Conservation (phyloP, 2,329 filamentous ascomycete species). For the Botrytis sinoallii region DNA sequence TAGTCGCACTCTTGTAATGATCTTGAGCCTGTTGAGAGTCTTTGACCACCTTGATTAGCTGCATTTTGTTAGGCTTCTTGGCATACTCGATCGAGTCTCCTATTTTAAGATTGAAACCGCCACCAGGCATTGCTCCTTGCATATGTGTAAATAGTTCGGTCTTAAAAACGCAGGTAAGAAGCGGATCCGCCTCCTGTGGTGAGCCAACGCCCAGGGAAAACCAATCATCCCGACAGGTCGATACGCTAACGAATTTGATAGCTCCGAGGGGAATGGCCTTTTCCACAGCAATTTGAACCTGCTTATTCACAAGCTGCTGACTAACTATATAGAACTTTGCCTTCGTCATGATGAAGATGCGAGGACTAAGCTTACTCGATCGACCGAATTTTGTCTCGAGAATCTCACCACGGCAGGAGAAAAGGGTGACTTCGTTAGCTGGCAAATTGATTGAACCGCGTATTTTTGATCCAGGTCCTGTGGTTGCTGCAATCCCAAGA, state of each 20-base stretch:
- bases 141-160: slow-evolving; percentile 96
- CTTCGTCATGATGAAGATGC: slow-evolving; percentile 79
- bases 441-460: slow-evolving; percentile 70
- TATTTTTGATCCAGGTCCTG: slow-evolving; percentile 77
- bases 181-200: slow-evolving; percentile 86
- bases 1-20: slow-evolving; percentile 87
- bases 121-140: slow-evolving; percentile 68
- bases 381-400: slow-evolving; percentile 93
- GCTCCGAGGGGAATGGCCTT: slow-evolving; percentile 77
- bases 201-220: slow-evolving; percentile 90
- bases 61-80: slow-evolving; percentile 94
- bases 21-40: slow-evolving; percentile 76
- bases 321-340: slow-evolving; percentile 86
- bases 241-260: slow-evolving; percentile 83
- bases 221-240: slow-evolving; percentile 89
- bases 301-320: slow-evolving; percentile 77
- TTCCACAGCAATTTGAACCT: slow-evolving; percentile 78
- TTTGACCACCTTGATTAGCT: slow-evolving; percentile 84
- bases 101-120: slow-evolving; percentile 78
- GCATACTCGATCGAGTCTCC: slow-evolving; percentile 87
- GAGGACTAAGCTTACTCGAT: slow-evolving; percentile 87
- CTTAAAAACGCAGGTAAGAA: slow-evolving; percentile 91
- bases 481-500: slow-evolving; percentile 77
- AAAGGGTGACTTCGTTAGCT: slow-evolving; percentile 71
- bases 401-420: slow-evolving; percentile 88